Evolutionary conservation across 192 early-diverging fungal genomes (phyloP).

Genomic region (Coemansia sp.): DNA sequence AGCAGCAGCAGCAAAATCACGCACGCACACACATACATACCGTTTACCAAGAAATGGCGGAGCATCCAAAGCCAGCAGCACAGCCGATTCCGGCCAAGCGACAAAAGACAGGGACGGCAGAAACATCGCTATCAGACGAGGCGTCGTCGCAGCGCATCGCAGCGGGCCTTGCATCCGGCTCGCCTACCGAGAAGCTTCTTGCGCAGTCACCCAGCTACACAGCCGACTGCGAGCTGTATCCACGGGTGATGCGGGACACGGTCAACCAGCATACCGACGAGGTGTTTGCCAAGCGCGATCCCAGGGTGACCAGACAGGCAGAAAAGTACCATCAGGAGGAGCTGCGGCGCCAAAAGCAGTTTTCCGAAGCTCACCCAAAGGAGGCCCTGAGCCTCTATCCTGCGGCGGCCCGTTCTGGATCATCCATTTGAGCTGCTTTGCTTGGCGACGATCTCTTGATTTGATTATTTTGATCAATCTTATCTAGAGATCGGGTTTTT

Average conservation of each 20-base stretch:
- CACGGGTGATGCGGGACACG: conserved; percentile 40
- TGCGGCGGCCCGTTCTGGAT: conserved; percentile 14
- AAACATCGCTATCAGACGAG: neutral
- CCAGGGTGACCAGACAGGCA: conserved; percentile 21
- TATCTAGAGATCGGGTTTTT: neutral
- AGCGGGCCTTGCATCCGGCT: conserved; percentile 8
- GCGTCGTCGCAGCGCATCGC: neutral
- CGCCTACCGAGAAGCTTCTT: conserved; percentile 22
- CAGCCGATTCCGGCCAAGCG: conserved; percentile 14
- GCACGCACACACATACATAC: too few species aligned
- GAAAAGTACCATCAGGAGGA: conserved; percentile 16
- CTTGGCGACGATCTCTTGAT: conserved; percentile 15
- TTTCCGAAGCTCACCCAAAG: conserved; percentile 13
- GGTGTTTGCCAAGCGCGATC: conserved; percentile 29
- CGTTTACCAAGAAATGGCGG: neutral
- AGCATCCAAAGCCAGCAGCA: conserved; percentile 9
- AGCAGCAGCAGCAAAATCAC: too few species aligned
- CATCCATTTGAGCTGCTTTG: neutral
- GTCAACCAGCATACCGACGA: conserved; percentile 34
- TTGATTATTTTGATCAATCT: neutral
- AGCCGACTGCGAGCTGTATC: conserved; percentile 42
- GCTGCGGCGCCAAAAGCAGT: conserved; percentile 8
- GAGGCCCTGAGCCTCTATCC: conserved; percentile 32
- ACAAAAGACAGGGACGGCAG: neutral
- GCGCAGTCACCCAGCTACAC: conserved; percentile 25